Conservation (phyloP, 345 rosid species). For the Chamaenerion angustifolium region DNA sequence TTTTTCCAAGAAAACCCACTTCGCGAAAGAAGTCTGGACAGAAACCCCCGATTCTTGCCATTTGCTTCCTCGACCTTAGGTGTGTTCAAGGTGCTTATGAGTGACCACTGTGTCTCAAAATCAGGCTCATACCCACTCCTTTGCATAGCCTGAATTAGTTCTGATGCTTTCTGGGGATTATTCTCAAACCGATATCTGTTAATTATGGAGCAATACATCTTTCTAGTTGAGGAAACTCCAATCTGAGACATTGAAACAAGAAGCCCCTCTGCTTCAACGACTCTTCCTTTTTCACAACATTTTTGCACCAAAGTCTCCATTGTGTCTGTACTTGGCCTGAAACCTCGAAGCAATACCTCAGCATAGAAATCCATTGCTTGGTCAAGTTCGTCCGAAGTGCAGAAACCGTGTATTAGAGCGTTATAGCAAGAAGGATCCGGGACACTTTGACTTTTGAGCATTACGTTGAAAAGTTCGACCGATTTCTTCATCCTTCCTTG, state of each 20-base stretch:
- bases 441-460: constrained; percentile 40
- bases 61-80: constrained; percentile 18
- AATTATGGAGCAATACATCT: constrained; percentile 39
- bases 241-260: constrained; percentile 26
- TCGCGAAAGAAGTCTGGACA: constrained; percentile 59
- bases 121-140: constrained; percentile 45
- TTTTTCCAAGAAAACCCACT: constrained; percentile 26
- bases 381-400: constrained; percentile 25
- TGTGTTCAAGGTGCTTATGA: constrained; percentile 50
- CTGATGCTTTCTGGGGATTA: constrained; percentile 41
- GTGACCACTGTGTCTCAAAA: constrained; percentile 70
- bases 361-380: constrained; percentile 46
- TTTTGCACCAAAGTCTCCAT: constrained; percentile 30
- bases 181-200: constrained; percentile 35
- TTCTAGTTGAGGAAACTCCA: constrained; percentile 43
- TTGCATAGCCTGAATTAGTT: constrained; percentile 54
- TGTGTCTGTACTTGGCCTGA: constrained; percentile 36
- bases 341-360: constrained; percentile 45
- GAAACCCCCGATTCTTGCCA: constrained; percentile 33
- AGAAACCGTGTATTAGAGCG: constrained; percentile 29
- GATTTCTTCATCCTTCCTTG: constrained; percentile 31
- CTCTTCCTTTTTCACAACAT: constrained; percentile 27
- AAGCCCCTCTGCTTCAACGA: constrained; percentile 41
- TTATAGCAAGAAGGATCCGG: constrained; percentile 49
- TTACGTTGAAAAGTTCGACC: constrained; percentile 43